A percentile compares a stretch with the other conserved stretches of the same genome.
Evolutionary conservation across 2,329 filamentous ascomycete species (phyloP).

Genomic region (Aspergillus versicolor): DNA sequence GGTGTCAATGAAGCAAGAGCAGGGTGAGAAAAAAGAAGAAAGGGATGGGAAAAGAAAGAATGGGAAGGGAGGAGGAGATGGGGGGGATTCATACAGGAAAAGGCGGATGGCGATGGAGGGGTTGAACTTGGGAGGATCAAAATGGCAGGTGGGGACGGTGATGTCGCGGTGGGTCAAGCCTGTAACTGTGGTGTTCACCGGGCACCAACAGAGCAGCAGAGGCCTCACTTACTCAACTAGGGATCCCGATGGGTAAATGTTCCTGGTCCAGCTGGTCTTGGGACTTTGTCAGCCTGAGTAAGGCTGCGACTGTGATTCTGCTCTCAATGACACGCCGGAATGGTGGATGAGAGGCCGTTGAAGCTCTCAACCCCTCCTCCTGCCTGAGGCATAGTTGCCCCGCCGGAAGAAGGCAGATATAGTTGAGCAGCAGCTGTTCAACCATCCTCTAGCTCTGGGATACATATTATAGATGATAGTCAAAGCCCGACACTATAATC

Average conservation of each 20-base stretch:
- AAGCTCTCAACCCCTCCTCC: not conserved
- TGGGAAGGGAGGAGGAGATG: conserved; percentile 12
- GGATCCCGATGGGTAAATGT: not conserved
- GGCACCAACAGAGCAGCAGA: not conserved
- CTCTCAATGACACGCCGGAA: not conserved
- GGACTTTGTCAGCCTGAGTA: conserved; percentile 4
- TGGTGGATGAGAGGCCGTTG: not conserved
- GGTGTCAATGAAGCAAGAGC: conserved; percentile 9
- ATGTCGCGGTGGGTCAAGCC: conserved; percentile 30
- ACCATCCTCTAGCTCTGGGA: not conserved
- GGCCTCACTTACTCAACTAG: conserved; percentile 1
- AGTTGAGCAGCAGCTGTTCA: not conserved
- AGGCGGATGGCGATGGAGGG: conserved; percentile 15
- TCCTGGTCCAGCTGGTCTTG: not conserved
- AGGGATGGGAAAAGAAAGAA: conserved; percentile 13
- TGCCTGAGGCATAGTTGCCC: conserved; percentile 10
- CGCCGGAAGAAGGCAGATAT: conserved; percentile 10
- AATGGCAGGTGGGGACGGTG: conserved; percentile 34
- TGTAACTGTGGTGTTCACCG: conserved; percentile 12
- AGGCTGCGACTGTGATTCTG: not conserved
- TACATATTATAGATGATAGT: not conserved
- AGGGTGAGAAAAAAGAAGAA: conserved; percentile 17
- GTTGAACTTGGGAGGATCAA: conserved; percentile 17
- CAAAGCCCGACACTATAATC: not conserved
- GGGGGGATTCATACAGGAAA: conserved; percentile 11